Percentiles rank a stretch among this genome's conserved stretches.
Conservation (phyloP, 2,329 filamentous ascomycete genomes). For the Decorospora gaudefroyi region DNA sequence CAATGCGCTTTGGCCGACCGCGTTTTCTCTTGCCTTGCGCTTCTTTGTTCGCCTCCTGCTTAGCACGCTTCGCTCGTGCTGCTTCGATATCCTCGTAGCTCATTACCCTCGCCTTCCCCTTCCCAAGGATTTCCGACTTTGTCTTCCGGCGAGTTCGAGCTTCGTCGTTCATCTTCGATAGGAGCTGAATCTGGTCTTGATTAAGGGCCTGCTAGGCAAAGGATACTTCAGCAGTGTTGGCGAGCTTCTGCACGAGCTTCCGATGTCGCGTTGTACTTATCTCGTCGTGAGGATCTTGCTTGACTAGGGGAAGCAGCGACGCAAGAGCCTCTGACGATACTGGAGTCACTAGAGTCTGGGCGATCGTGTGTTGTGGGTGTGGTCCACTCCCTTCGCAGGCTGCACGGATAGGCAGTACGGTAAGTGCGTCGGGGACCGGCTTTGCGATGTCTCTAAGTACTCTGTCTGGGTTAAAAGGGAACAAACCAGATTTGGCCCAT, state of each 20-base stretch:
- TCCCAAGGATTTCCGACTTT: conserved; percentile 5
- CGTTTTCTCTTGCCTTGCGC: too few relatives aligned
- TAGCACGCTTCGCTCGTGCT: conserved; percentile 11
- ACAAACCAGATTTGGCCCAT: conserved; percentile 29
- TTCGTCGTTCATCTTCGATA: conserved; percentile 37
- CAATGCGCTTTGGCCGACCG: too few relatives aligned
- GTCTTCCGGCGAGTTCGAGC: conserved; percentile 12
- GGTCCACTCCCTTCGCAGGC: conserved; percentile 14
- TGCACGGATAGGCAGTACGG: conserved; percentile 15
- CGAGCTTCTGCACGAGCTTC: conserved; percentile 20
- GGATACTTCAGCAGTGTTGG: conserved; percentile 30
- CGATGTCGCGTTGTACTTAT: conserved; percentile 11
- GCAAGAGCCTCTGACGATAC: conserved; percentile 21
- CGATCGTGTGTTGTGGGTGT: conserved; percentile 17
- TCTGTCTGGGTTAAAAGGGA: conserved; percentile 33
- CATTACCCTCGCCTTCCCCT: conserved; percentile 8
- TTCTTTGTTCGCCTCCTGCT: conserved; percentile 3
- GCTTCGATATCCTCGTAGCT: conserved; percentile 14
- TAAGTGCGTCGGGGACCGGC: conserved; percentile 19
- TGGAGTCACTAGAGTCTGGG: conserved; percentile 21
- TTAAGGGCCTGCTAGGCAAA: conserved; percentile 29
- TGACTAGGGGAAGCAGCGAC: conserved; percentile 20
- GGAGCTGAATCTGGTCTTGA: conserved; percentile 31
- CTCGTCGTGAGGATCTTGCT: conserved; percentile 17
- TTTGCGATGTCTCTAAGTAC: conserved; percentile 26